Evolutionary conservation across 805 yeast species (phyloP), one percentile per base, ranked within the genome.

Genomic region (Yarrowia sp.): DNA sequence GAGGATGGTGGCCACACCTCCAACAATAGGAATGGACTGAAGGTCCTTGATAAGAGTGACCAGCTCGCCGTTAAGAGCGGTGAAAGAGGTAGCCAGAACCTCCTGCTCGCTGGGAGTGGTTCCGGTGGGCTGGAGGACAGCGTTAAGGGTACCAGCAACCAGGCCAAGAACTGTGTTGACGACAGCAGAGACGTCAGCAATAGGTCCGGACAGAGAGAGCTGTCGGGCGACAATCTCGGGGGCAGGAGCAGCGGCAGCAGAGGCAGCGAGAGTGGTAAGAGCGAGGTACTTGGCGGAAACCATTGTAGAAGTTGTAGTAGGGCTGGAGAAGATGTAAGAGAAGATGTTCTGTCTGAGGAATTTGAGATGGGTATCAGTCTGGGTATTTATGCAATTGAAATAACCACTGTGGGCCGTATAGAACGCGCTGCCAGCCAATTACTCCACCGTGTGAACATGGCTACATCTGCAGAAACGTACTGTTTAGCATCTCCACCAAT

Each of bases 211-310:
- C 36, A 54, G 48, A n/a, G 48, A 9, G 22, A 54, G 48, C 36
- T 54, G 62, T 54, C 62, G 44, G 4, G 44, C 62, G 2, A 32
- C 9, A 12, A 54, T 4, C 35, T 36, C 62, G 48, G 62, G 62
- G 6, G 62, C 62, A 22, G 41, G 58, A 5, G 54, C 54, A 21
- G 54, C 35, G 5, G 38, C 38, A 22, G 48, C 48, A 17, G 48
- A 14, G 36, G 36, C 62, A 24, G 62, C 62, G n/a, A 40, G 26
- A 17, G 48, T 16, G 40, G 62, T 19, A 12, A 36, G 36, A 24
- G 48, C 24, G 44, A 54, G 24, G 44, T 54, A 51, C 58, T 51
- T 54, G 46, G 48, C 48, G 35, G 62, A 54, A 8, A 54, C 62
- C 62, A 54, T 54, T 36, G 48, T 38, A 22, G 32, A 19, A 21